Conservation (phyloP, 768 basidiomycete species). For the Kwoniella pini region DNA sequence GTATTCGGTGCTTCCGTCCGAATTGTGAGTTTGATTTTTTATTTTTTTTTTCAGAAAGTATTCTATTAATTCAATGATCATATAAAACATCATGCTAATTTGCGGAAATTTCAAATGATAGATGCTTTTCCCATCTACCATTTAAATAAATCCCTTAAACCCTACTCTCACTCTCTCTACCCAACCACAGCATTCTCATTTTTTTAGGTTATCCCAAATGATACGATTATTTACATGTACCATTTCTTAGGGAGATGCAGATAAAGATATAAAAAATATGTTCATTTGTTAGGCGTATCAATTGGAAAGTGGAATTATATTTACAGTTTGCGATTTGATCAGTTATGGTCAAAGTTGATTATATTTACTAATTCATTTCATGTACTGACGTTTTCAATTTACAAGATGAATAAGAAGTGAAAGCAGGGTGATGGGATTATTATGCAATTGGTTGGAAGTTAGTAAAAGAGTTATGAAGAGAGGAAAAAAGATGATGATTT, state of each 20-base stretch:
- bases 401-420: no score
- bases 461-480: no score
- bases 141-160: constrained; percentile 32
- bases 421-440: no score
- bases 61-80: no score
- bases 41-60: neutral
- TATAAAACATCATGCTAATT: neutral
- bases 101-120: constrained; percentile 12
- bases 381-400: no score
- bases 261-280: constrained; percentile 10
- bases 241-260: constrained; percentile 31
- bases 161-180: constrained; percentile 3
- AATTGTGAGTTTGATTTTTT: constrained; percentile 41
- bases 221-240: constrained; percentile 43
- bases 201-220: constrained; percentile 6
- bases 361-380: no score
- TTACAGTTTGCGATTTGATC: no score
- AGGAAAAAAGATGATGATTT: no score
- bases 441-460: no score
- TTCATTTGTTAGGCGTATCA: no score
- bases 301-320: no score
- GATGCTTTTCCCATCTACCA: constrained; percentile 56
- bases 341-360: no score
- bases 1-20: constrained; percentile 84
- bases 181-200: neutral